phyloP scores from a whole-genome alignment of 345 rosid genomes.

The Populus tremula region DNA sequence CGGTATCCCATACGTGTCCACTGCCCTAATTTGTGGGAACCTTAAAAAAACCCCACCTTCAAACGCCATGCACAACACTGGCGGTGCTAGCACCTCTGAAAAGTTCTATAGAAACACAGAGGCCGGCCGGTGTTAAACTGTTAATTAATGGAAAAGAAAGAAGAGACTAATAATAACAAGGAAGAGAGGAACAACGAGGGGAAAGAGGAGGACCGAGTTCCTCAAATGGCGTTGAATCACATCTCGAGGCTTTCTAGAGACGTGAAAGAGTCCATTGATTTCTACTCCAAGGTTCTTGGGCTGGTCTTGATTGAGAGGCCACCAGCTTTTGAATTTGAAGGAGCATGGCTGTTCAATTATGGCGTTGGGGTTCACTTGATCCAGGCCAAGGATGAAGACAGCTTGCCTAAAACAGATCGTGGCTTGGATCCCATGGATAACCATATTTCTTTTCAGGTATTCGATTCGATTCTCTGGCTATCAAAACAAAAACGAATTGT shows the following conservation, averaged over 20 bases:
- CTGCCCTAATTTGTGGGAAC: too few relatives aligned
- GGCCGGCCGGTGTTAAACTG: too few relatives aligned
- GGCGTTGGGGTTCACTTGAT: conserved; percentile 67
- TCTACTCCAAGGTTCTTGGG: conserved; percentile 62
- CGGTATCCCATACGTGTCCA: too few relatives aligned
- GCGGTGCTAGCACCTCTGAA: too few relatives aligned
- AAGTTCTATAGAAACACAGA: too few relatives aligned
- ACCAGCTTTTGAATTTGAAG: conserved; percentile 44
- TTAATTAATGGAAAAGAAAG: not conserved
- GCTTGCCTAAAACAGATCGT: conserved; percentile 32
- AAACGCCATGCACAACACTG: too few relatives aligned
- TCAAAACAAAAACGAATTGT: too few relatives aligned
- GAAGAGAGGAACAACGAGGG: not conserved
- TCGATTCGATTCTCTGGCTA: not conserved
- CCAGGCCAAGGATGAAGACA: conserved; percentile 44
- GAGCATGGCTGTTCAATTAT: conserved; percentile 77
- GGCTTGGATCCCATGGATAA: conserved; percentile 61
- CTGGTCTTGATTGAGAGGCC: conserved; percentile 58
- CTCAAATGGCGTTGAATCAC: conserved; percentile 64
- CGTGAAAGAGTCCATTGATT: conserved; percentile 47
- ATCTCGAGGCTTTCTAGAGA: conserved; percentile 64
- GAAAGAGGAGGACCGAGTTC: conserved; percentile 15
- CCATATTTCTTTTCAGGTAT: conserved; percentile 66
- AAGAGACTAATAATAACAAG: not conserved
- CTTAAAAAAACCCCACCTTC: too few relatives aligned